Evolutionary conservation across 2,329 filamentous ascomycete genomes (phyloP).

Genomic region (Didymella keratinophila): DNA sequence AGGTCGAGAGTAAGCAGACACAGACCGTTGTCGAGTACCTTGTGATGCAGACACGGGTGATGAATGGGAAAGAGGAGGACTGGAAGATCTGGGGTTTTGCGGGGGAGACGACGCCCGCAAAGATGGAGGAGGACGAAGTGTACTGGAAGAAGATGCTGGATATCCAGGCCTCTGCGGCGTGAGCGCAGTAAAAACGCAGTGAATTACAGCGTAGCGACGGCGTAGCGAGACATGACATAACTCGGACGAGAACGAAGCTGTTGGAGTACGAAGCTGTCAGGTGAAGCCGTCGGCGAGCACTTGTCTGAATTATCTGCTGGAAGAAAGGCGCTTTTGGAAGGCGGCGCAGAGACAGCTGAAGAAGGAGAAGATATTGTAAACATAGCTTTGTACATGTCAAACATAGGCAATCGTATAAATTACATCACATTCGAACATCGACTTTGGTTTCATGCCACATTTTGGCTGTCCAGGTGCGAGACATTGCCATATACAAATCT

Average conservation of each 20-base stretch:
- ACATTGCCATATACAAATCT: neutral
- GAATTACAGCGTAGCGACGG: neutral
- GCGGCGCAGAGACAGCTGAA: neutral
- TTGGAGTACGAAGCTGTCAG: too few relatives aligned
- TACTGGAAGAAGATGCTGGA: slow-evolving; percentile 33
- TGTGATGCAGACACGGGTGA: slow-evolving; percentile 65
- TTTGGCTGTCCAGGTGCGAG: neutral
- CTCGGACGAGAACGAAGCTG: too few relatives aligned
- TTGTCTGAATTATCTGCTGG: too few relatives aligned
- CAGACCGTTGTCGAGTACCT: slow-evolving; percentile 67
- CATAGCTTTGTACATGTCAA: slow-evolving; percentile 21
- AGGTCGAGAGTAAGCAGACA: neutral
- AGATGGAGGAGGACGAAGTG: slow-evolving; percentile 32
- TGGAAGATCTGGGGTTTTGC: slow-evolving; percentile 74
- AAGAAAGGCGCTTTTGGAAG: too few relatives aligned
- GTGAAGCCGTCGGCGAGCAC: too few relatives aligned
- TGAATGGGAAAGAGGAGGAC: slow-evolving; percentile 54
- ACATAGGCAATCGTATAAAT: slow-evolving; percentile 17
- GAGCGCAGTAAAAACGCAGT: too few relatives aligned
- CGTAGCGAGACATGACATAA: neutral
- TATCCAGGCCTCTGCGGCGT: slow-evolving; percentile 23
- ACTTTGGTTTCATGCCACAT: too few relatives aligned
- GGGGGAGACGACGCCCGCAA: slow-evolving; percentile 55
- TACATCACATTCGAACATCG: neutral
- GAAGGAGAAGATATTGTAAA: slow-evolving; percentile 23